Percentiles rank a stretch among this genome's conserved stretches.
Evolutionary conservation across 148 eudicot species (phyloP).

Genomic region (Gaultheria prostrata): DNA sequence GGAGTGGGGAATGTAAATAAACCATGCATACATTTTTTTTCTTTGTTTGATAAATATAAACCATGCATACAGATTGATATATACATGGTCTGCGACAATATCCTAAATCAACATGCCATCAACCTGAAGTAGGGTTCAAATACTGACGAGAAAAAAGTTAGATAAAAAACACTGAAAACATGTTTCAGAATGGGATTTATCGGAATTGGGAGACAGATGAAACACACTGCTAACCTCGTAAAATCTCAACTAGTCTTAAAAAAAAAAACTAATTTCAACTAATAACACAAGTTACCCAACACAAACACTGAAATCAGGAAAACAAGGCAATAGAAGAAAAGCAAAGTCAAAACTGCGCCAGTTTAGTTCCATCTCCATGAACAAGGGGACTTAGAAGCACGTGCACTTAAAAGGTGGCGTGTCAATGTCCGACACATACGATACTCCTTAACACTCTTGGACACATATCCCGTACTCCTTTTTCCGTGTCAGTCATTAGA

Average conservation of each 20-base stretch:
- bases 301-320: neutral
- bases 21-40: neutral
- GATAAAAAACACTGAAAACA: neutral
- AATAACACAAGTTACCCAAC: neutral
- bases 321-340: neutral
- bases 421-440: no score
- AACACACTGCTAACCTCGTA: neutral
- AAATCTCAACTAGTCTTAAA: neutral
- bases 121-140: neutral
- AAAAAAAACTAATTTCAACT: neutral
- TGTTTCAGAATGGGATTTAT: neutral
- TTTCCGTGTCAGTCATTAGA: no score
- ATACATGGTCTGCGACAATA: neutral
- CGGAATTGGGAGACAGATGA: neutral
- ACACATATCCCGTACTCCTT: no score
- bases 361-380: neutral
- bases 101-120: neutral
- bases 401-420: no score
- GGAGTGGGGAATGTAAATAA: neutral
- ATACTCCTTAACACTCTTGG: no score
- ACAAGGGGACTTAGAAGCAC: no score
- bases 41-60: neutral
- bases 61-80: neutral
- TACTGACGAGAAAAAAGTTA: neutral
- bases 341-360: neutral